Percentiles rank a stretch among this genome's conserved stretches.
These are phyloP conservation scores for Penicillium robsamsonii DNA, from an alignment of 495 filamentous ascomycete species.

Conservation along the genomic window DNA sequence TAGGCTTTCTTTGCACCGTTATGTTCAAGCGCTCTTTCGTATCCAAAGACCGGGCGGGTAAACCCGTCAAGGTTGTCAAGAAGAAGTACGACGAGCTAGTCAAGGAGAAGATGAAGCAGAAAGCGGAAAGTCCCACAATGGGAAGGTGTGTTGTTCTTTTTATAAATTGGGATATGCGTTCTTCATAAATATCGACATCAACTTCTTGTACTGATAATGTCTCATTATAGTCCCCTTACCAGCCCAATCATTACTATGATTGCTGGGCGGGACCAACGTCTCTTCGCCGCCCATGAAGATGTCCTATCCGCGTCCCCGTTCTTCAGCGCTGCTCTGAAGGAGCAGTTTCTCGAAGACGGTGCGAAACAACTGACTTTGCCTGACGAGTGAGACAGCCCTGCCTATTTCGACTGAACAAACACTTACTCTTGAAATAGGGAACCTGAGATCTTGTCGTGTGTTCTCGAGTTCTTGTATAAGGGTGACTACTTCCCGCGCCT, in stretches of 20 bases:
- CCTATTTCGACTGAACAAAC: background rate
- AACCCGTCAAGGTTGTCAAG: conserved; percentile 71
- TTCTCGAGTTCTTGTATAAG: conserved; percentile 71
- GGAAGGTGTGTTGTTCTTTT: conserved; percentile 35
- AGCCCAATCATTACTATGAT: conserved; percentile 82
- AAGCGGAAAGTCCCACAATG: conserved; percentile 52
- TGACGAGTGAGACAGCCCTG: conserved; percentile 47
- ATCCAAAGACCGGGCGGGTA: conserved; percentile 71
- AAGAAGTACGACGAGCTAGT: conserved; percentile 68
- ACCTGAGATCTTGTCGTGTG: conserved; percentile 62
- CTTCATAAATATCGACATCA: background rate
- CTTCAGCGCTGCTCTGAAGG: conserved; percentile 54
- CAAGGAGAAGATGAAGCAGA: conserved; percentile 74
- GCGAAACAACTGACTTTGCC: conserved; percentile 57
- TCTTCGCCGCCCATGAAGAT: conserved; percentile 73
- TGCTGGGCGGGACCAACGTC: conserved; percentile 74
- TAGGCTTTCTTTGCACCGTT: conserved; percentile 34
- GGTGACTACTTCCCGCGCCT: conserved; percentile 65
- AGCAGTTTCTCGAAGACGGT: conserved; percentile 55
- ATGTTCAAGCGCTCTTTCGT: conserved; percentile 88
- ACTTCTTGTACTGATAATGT: background rate
- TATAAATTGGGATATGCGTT: conserved; percentile 9
- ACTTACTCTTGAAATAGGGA: conserved; percentile 37
- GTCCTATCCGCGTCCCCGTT: conserved; percentile 58
- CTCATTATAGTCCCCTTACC: conserved; percentile 52